Evolutionary conservation across 2,329 filamentous ascomycete species (phyloP).

Genomic region (Neocatenulostroma microsporum): DNA sequence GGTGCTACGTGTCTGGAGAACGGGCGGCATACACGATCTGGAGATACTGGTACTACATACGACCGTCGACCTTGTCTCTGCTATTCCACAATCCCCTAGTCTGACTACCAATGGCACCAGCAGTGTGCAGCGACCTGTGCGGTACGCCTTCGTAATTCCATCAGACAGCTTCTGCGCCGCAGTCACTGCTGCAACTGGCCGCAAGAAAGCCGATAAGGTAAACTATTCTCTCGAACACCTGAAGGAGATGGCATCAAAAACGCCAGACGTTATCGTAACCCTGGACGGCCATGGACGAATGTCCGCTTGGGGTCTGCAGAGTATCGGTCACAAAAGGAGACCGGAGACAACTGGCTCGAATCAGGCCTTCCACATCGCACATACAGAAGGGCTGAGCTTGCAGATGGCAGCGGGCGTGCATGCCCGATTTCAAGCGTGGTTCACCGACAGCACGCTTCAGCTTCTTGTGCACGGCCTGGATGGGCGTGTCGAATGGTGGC

Average conservation of each 20-base stretch:
- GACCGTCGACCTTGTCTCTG: conserved; percentile 65
- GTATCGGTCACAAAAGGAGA: conserved; percentile 63
- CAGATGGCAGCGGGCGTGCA: conserved; percentile 12
- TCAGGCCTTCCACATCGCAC: conserved; percentile 77
- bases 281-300: conserved; percentile 77
- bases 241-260: conserved; percentile 75
- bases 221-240: conserved; percentile 74
- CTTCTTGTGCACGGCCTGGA: conserved; percentile 79
- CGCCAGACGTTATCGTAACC: conserved; percentile 78
- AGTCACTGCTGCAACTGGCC: conserved; percentile 46
- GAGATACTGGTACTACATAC: conserved; percentile 73
- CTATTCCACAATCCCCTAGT: conserved; percentile 44
- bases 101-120: conserved; percentile 43
- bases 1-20: conserved; percentile 73
- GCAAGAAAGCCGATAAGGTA: conserved; percentile 34
- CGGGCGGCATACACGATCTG: conserved; percentile 61
- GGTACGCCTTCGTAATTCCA: conserved; percentile 76
- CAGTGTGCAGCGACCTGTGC: conserved; percentile 34
- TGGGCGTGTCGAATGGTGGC: conserved; percentile 74
- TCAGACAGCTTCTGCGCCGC: conserved; percentile 70
- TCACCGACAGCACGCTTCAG: conserved; percentile 22
- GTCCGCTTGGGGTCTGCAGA: conserved; percentile 89
- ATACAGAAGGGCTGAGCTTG: conserved; percentile 53
- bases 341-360: conserved; percentile 32
- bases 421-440: conserved; percentile 21